phyloP scores from a whole-genome alignment of 1,284 basidiomycete genomes.

The Heliocybe sulcata region DNA sequence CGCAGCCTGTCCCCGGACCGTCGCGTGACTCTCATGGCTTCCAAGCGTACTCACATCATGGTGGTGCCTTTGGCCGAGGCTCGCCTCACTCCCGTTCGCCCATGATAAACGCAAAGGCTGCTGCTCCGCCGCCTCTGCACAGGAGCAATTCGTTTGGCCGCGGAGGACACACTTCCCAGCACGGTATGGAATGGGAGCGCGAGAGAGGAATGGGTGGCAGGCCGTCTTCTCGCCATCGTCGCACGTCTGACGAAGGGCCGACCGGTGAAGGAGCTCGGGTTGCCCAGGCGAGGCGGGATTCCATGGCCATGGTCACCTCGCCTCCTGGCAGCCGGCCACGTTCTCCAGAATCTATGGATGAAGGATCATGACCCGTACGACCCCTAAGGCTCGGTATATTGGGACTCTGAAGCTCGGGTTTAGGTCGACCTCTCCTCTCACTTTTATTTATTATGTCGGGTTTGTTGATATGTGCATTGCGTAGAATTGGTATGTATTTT shows the following conservation, averaged over 20 bases:
- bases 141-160: background rate
- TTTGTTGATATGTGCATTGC: background rate
- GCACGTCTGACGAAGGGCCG: background rate
- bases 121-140: background rate
- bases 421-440: background rate
- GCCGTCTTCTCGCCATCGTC: background rate
- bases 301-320: background rate
- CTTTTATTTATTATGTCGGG: background rate
- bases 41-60: background rate
- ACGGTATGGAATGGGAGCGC: background rate
- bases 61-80: background rate
- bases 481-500: background rate
- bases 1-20: background rate
- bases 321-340: background rate
- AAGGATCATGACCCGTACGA: background rate
- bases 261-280: background rate
- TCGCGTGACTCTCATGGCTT: background rate
- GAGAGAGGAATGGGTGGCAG: background rate
- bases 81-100: slow-evolving; percentile 1
- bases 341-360: slow-evolving; percentile 1
- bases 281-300: background rate
- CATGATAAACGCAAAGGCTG: background rate
- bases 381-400: background rate
- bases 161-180: background rate
- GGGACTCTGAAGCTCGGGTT: background rate